Percentiles rank a stretch among this genome's conserved stretches.
Conservation (phyloP, 441 rosid species). For the Manihot esculenta region DNA sequence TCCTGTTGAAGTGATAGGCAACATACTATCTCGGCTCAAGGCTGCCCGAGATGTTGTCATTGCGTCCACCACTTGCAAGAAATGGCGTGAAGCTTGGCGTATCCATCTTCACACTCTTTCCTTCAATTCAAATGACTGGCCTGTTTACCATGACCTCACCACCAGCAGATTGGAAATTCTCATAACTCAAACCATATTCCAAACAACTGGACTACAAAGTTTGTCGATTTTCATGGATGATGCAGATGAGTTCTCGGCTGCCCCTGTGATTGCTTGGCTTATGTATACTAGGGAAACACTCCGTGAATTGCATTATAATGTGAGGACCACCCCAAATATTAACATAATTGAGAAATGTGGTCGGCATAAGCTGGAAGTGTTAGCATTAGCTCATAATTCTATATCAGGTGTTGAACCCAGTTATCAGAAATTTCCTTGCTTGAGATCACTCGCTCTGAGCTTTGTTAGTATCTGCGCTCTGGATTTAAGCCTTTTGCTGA, state of each 20-base stretch:
- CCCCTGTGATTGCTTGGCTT: conserved; percentile 77
- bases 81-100: conserved; percentile 68
- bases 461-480: conserved; percentile 60
- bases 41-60: conserved; percentile 64
- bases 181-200: conserved; percentile 68
- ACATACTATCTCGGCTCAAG: conserved; percentile 52
- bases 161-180: conserved; percentile 46
- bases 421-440: conserved; percentile 67
- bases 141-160: conserved; percentile 51
- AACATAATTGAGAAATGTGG: conserved; percentile 72
- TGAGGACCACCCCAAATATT: conserved; percentile 49
- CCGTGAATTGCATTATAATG: conserved; percentile 50
- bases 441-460: conserved; percentile 66
- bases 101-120: conserved; percentile 60
- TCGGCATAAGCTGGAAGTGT: conserved; percentile 62
- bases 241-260: conserved; percentile 58
- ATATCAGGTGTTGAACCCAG: conserved; percentile 63
- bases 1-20: conserved; percentile 73
- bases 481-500: conserved; percentile 64
- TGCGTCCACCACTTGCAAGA: conserved; percentile 69
- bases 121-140: conserved; percentile 60
- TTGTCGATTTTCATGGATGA: conserved; percentile 64
- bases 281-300: conserved; percentile 73
- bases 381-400: conserved; percentile 50
- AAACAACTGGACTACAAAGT: conserved; percentile 62